Evolutionary conservation across 345 rosid genomes (phyloP).

Genomic region (Alliaria petiolata): DNA sequence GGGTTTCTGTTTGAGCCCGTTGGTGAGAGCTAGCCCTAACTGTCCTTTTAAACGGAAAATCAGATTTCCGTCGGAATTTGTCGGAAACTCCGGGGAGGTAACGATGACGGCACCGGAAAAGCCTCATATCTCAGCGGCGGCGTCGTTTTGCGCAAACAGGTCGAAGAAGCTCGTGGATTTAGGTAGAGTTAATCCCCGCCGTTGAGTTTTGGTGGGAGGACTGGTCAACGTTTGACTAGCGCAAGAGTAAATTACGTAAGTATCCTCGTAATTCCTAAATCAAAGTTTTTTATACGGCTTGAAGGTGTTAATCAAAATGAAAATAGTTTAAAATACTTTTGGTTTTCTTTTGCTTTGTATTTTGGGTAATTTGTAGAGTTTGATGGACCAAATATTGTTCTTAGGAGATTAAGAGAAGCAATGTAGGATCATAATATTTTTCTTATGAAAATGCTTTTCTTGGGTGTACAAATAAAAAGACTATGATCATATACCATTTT

Average conservation of each 20-base stretch:
- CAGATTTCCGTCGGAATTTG: slow-evolving; percentile 36
- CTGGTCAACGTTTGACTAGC: slow-evolving; percentile 32
- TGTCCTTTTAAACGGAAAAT: slow-evolving; percentile 61
- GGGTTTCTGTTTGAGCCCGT: slow-evolving; percentile 80
- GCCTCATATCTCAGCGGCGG: slow-evolving; percentile 68
- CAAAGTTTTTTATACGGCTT: slow-evolving; percentile 11
- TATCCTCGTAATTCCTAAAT: not conserved
- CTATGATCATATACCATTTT: too few species aligned
- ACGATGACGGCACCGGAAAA: slow-evolving; percentile 41
- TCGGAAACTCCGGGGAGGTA: slow-evolving; percentile 41
- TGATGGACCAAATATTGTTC: slow-evolving; percentile 4
- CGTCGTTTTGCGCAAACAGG: slow-evolving; percentile 67
- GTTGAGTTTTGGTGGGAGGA: slow-evolving; percentile 34
- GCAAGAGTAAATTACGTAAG: not conserved
- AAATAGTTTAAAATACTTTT: not conserved
- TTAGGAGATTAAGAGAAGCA: not conserved
- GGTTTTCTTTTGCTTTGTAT: not conserved
- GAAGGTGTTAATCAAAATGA: slow-evolving; percentile 2
- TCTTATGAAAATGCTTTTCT: not conserved
- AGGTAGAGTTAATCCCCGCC: slow-evolving; percentile 64
- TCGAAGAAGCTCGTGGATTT: slow-evolving; percentile 90
- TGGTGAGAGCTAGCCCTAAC: slow-evolving; percentile 85
- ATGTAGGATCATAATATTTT: not conserved
- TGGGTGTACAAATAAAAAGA: not conserved
- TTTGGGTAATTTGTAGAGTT: slow-evolving; percentile 10